These are phyloP conservation scores for Biscutella auriculata DNA, from an alignment of 441 rosid genomes.

Conservation along the genomic window DNA sequence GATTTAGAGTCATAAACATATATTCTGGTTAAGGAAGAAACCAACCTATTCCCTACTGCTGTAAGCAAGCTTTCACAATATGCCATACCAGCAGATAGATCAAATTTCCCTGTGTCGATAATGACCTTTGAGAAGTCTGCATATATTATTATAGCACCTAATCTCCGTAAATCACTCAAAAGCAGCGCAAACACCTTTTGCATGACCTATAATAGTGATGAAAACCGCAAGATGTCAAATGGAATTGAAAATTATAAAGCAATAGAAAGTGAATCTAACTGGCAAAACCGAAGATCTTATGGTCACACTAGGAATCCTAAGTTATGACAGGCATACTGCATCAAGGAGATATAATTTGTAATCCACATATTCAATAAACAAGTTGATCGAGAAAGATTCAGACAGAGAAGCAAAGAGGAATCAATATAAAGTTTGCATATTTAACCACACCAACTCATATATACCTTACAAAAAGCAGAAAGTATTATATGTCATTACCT, in stretches of 20 bases:
- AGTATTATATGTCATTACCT: conserved; percentile 35
- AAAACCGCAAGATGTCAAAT: conserved; percentile 4
- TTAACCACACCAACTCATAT: background rate
- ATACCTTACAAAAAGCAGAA: background rate
- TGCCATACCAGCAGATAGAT: conserved; percentile 64
- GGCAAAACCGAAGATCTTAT: background rate
- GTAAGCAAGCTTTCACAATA: conserved; percentile 84
- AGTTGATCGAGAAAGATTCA: background rate
- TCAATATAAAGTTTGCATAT: background rate
- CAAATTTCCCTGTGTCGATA: conserved; percentile 78
- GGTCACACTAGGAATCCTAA: background rate
- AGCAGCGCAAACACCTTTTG: conserved; percentile 92
- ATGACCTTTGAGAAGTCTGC: conserved; percentile 85
- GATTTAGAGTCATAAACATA: background rate
- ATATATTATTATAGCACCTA: conserved; percentile 84
- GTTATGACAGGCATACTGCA: background rate
- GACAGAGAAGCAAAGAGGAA: background rate
- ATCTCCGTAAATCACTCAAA: conserved; percentile 83
- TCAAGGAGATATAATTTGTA: background rate
- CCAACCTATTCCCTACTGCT: conserved; percentile 69
- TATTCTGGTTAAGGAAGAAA: conserved; percentile 7
- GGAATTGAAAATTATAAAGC: background rate
- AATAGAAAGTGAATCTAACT: background rate
- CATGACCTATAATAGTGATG: conserved; percentile 57
- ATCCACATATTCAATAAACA: background rate